These are phyloP conservation scores for Daldinia eschscholtzii DNA, from an alignment of 2,329 filamentous ascomycete species.

Conservation along the genomic window DNA sequence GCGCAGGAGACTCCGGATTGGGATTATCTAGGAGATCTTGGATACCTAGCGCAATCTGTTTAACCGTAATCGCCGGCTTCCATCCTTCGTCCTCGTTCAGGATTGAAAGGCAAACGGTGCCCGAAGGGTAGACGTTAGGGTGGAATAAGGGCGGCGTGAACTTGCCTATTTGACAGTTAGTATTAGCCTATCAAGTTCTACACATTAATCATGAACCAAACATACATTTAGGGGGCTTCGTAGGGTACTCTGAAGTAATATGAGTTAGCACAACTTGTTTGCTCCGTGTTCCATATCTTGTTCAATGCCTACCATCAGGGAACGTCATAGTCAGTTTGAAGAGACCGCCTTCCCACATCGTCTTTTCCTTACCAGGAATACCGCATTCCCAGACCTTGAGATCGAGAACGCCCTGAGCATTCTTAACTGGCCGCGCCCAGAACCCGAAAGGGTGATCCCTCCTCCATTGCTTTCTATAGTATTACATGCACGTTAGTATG, in stretches of 20 bases:
- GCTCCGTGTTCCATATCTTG: conserved; percentile 37
- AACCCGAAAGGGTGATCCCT: conserved; percentile 98
- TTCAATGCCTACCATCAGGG: conserved; percentile 80
- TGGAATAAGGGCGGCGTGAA: conserved; percentile 97
- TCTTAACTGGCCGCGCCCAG: conserved; percentile 89
- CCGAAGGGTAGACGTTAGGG: conserved; percentile 97
- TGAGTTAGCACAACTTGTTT: conserved; percentile 5
- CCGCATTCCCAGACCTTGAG: conserved; percentile 97
- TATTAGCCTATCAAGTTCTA: neutral
- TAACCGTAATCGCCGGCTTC: conserved; percentile 98
- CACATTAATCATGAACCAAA: conserved; percentile 33
- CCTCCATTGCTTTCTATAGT: conserved; percentile 89
- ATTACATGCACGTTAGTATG: conserved; percentile 32
- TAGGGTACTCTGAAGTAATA: conserved; percentile 83
- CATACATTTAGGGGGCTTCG: conserved; percentile 98
- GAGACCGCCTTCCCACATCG: conserved; percentile 96
- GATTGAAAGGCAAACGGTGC: conserved; percentile 96
- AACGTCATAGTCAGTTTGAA: conserved; percentile 96
- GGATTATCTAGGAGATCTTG: conserved; percentile 96
- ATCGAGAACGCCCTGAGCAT: conserved; percentile 83
- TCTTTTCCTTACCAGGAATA: conserved; percentile 95
- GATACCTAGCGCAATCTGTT: conserved; percentile 95
- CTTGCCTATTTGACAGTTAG: conserved; percentile 74
- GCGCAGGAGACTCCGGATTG: conserved; percentile 95
- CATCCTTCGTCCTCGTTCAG: conserved; percentile 98